Percentiles rank a stretch among this genome's conserved stretches.
Evolutionary conservation across 2,329 filamentous ascomycete species (phyloP).

Genomic region (Xylariaceae sp.): DNA sequence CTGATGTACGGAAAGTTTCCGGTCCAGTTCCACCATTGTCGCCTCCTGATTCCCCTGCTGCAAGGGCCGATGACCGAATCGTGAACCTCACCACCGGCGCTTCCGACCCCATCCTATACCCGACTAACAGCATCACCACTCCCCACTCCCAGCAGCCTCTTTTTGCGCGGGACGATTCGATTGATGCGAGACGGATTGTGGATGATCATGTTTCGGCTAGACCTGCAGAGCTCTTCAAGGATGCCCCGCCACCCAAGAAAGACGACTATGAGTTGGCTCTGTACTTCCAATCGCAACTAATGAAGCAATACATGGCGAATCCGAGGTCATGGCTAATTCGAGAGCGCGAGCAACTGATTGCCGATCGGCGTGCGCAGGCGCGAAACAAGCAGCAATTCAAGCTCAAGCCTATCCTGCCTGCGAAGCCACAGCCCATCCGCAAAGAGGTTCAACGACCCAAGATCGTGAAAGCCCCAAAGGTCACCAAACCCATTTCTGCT

Average conservation of each 20-base stretch:
- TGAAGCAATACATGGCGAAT: slow-evolving; percentile 42
- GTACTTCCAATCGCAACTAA: slow-evolving; percentile 50
- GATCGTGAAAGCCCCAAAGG: slow-evolving; percentile 29
- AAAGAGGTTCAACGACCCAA: slow-evolving; percentile 33
- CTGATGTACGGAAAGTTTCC: slow-evolving; percentile 30
- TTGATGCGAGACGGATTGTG: slow-evolving; percentile 44
- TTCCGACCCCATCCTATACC: slow-evolving; percentile 56
- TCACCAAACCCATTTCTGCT: slow-evolving; percentile 20
- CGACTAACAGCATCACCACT: slow-evolving; percentile 39
- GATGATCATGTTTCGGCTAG: slow-evolving; percentile 48
- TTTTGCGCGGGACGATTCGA: slow-evolving; percentile 42
- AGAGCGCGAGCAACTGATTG: slow-evolving; percentile 48
- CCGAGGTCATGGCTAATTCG: slow-evolving; percentile 46
- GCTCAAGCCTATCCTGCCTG: slow-evolving; percentile 40
- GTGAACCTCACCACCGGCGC: slow-evolving; percentile 27
- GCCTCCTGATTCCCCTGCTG: slow-evolving; percentile 55
- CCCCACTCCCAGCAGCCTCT: slow-evolving; percentile 46
- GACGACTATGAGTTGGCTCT: slow-evolving; percentile 53
- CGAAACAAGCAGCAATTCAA: slow-evolving; percentile 34
- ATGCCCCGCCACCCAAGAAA: slow-evolving; percentile 43
- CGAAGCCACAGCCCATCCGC: slow-evolving; percentile 34
- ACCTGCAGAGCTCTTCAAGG: slow-evolving; percentile 39
- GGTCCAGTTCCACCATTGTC: slow-evolving; percentile 46
- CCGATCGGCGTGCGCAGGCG: slow-evolving; percentile 43
- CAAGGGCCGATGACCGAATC: slow-evolving; percentile 34